Base-by-base conservation (phyloP, 768 basidiomycete genomes). In the Tulasnella sp. region DNA sequence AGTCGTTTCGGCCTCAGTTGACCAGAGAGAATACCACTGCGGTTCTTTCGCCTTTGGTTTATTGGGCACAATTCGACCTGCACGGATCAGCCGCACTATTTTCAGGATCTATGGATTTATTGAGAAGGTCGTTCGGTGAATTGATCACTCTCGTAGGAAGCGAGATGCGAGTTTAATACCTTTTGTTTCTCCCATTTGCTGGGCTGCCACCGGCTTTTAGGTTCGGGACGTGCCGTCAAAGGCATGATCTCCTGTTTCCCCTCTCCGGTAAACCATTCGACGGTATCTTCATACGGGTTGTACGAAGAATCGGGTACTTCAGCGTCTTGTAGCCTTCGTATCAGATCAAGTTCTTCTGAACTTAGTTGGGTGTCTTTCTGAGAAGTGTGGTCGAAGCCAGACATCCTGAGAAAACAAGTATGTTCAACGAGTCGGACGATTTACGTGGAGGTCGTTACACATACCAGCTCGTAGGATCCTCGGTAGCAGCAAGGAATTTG, bases 131-230 rank as follows among this genome's bases (percentile, higher is more conserved):
- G 17, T n/a, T 14, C 11, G 73, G 17, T 68, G 1, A 25, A 31
- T 14, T 39, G 17, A 36, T 12, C 22, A 40, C 29, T 8, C 2
- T 34, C 36, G 22, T 34, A 31, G 7, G n/a, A 75, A 11, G 31
- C 11, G 67, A 19, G 12, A 38, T 68, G 31, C 0, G 0, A 25
- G 22, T 19, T 54, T 76, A 82, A 74, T 80, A 94, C 96, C 89
- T 99, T 99, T 87, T 97, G 91, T 84, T 97, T 98, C 84, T 99
- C 97, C 97, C 97, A 99, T 85, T 96, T 99, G 84, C 94, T 97
- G 17, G 96, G 94, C 15, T 98, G 88, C 91, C 96, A 99, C 68
- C 97, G 89, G 74, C 94, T 89, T 84, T 99, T 99, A 25, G 97
- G 97, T 82, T 99, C 96, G 1, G 96, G 94, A 36, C 93, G 92